A percentile compares a stretch with the other conserved stretches of the same genome.
These are phyloP conservation scores for Arthroderma sp. DNA, from an alignment of 2,329 filamentous ascomycete species.

Conservation along the genomic window DNA sequence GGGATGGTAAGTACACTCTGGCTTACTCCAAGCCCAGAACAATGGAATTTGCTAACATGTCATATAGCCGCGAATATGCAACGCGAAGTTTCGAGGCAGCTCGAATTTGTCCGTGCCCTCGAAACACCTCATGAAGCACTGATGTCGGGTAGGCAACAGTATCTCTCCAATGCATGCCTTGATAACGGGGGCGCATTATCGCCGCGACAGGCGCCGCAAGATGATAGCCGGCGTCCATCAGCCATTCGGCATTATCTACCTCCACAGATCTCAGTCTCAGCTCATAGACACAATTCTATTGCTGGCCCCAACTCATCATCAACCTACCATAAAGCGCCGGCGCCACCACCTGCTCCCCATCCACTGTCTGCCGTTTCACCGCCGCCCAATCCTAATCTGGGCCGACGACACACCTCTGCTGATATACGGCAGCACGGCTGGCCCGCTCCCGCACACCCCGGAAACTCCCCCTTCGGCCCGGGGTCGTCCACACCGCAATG, in stretches of 20 bases:
- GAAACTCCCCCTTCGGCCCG: conserved; percentile 53
- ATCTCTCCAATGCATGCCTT: conserved; percentile 47
- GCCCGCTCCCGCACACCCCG: conserved; percentile 33
- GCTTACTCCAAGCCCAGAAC: background rate
- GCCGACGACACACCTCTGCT: conserved; percentile 81
- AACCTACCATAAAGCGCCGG: conserved; percentile 58
- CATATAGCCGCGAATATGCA: conserved; percentile 43
- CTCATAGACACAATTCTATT: conserved; percentile 79
- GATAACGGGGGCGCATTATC: conserved; percentile 67
- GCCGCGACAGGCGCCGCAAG: conserved; percentile 72
- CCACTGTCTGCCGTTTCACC: conserved; percentile 45
- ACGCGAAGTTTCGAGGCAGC: conserved; percentile 49
- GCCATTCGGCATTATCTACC: conserved; percentile 63
- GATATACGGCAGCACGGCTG: conserved; percentile 86
- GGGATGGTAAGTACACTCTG: conserved; percentile 54
- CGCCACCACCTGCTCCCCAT: conserved; percentile 48
- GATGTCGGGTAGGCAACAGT: conserved; percentile 51
- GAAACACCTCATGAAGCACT: conserved; percentile 53
- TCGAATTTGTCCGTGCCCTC: conserved; percentile 43
- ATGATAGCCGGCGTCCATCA: conserved; percentile 64
- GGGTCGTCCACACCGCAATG: conserved; percentile 50
- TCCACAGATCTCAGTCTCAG: conserved; percentile 65
- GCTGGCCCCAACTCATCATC: conserved; percentile 56
- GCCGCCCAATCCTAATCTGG: conserved; percentile 52
- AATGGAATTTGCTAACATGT: background rate